Evolutionary conservation across 768 basidiomycete genomes (phyloP), one percentile per base, ranked within the genome.

Genomic region (Mycena chlorophos): DNA sequence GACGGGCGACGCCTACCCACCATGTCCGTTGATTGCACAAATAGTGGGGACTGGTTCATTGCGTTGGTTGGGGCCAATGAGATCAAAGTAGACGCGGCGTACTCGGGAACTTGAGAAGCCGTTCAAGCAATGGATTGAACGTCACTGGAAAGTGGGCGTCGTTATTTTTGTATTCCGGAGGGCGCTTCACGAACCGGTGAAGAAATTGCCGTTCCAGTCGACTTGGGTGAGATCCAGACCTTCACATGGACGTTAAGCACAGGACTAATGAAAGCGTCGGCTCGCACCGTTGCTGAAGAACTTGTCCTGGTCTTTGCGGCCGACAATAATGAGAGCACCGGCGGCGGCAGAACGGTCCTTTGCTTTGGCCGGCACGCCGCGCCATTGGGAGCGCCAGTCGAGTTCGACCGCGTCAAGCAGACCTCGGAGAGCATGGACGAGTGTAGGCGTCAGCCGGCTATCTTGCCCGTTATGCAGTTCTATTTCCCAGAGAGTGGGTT

Each of bases 261-360:
- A 49, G 23, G 49, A 37, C 20, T 34, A 57, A 27, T 14, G 20
- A 47, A 43, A 34, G 30, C 20, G 26, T 17, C 4, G 25, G 56
- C 74, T 26, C n/a, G n/a, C 54, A 82, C 90, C 91, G 61, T 91
- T 93, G 71, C 88, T 90, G 70, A 94, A 94, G 77, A 91, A 94
- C 70, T 92, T 94, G 69, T 92, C 84, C 68, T 94, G 91, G 57
- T 79, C 77, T 58, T 76, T 78, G 56, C 81, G 83, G 3, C 91
- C 91, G 5, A 89, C 85, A 51, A 94, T 86, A 56, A 93, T 85
- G 27, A 94, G 70, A 3, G 88, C 85, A 31, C 89, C 91, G 49
- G 77, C 77, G 27, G 83, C 87, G 5, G 75, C 77, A n/a, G 71
- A 71, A 61, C 77, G 76, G 62, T 81, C 75, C 55, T 78, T 78